These are phyloP conservation scores for Penicillium sp. DNA, from an alignment of 2,329 filamentous ascomycete species.

Conservation along the genomic window DNA sequence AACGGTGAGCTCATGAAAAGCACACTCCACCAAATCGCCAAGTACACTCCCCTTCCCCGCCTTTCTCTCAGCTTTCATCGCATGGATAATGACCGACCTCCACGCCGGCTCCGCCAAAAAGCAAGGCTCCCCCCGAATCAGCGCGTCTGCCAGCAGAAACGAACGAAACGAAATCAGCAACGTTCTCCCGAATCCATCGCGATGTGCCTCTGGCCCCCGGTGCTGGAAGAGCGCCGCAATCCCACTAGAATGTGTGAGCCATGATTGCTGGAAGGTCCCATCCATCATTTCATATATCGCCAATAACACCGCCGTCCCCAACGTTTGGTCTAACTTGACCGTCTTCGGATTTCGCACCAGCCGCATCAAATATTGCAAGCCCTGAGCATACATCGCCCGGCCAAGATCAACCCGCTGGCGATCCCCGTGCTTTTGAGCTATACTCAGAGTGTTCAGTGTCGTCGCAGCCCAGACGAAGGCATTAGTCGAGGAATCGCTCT, in stretches of 20 bases:
- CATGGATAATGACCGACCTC: constrained; percentile 2
- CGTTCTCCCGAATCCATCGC: constrained; percentile 13
- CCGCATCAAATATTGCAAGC: neutral
- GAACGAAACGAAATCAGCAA: constrained; percentile 13
- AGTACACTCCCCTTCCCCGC: constrained; percentile 6
- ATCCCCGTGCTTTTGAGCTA: constrained; percentile 9
- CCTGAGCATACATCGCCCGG: constrained; percentile 10
- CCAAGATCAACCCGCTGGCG: constrained; percentile 7
- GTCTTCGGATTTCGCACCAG: constrained; percentile 1
- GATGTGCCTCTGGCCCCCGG: constrained; percentile 12
- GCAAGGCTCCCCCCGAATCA: constrained; percentile 11
- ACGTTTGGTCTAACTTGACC: constrained; percentile 3
- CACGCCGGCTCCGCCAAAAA: constrained; percentile 14
- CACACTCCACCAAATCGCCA: constrained; percentile 8
- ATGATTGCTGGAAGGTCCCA: constrained; percentile 2
- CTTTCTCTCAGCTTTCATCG: neutral
- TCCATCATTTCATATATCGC: constrained; percentile 18
- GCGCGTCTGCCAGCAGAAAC: constrained; percentile 14
- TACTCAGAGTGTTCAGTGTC: constrained; percentile 9
- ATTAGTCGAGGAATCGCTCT: neutral
- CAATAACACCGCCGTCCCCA: constrained; percentile 6
- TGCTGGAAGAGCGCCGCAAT: constrained; percentile 9
- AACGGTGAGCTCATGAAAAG: constrained; percentile 2
- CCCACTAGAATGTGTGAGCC: constrained; percentile 14
- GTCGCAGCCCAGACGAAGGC: constrained; percentile 14